phyloP scores from a whole-genome alignment of 306 rosid species.

The Oemleria cerasiformis region DNA sequence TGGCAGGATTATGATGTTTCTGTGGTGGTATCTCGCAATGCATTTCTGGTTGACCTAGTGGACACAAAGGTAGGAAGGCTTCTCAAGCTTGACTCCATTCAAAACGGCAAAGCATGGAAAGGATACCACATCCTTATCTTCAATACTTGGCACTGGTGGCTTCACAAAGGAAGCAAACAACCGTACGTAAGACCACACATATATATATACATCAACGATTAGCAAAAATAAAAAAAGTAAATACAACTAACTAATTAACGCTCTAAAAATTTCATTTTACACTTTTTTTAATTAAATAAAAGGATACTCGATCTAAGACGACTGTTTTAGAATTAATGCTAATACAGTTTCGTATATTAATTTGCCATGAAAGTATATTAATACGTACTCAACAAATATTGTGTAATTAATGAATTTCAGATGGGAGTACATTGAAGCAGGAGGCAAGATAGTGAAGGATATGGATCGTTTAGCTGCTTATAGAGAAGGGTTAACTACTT shows the following conservation, averaged over 20 bases:
- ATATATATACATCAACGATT: too few relatives aligned
- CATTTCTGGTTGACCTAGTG: conserved; percentile 40
- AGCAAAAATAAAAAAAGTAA: too few relatives aligned
- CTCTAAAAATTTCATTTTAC: too few relatives aligned
- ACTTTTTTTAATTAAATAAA: too few relatives aligned
- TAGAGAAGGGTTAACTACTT: conserved; percentile 33
- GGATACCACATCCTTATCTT: conserved; percentile 45
- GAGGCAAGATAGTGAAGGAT: conserved; percentile 24
- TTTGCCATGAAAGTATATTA: too few relatives aligned
- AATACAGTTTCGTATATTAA: too few relatives aligned
- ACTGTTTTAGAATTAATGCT: too few relatives aligned
- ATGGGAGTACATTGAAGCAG: conserved; percentile 38
- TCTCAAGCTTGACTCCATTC: conserved; percentile 41
- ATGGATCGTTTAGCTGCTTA: conserved; percentile 43
- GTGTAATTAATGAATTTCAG: conserved; percentile 6
- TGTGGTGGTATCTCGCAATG: conserved; percentile 27
- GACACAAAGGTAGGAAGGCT: conserved; percentile 31
- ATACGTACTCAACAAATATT: too few relatives aligned
- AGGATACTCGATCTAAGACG: too few relatives aligned
- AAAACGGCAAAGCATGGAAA: conserved; percentile 36
- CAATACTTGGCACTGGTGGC: conserved; percentile 58
- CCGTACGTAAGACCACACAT: conserved; percentile 27
- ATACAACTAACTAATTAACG: too few relatives aligned
- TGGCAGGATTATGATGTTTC: conserved; percentile 35
- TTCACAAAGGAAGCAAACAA: conserved; percentile 36